Conservation (phyloP, 768 basidiomycete genomes). For the Lyophyllum decastes region DNA sequence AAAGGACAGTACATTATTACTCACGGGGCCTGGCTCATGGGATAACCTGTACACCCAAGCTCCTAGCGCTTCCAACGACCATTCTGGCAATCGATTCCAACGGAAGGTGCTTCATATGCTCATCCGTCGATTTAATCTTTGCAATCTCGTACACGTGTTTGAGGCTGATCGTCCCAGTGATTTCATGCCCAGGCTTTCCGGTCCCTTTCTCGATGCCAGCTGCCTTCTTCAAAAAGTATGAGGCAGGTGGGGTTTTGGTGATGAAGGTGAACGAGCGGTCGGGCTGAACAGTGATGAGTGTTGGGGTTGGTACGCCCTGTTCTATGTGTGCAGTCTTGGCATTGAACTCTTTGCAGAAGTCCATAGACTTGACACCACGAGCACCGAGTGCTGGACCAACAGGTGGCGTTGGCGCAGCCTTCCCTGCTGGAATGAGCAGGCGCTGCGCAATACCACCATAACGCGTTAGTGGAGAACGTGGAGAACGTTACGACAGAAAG, state of each 20-base stretch:
- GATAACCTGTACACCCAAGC: slow-evolving; percentile 87
- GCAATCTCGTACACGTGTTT: slow-evolving; percentile 99
- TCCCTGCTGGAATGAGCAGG: slow-evolving; percentile 87
- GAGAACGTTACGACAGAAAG: slow-evolving; percentile 2
- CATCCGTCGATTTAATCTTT: slow-evolving; percentile 92
- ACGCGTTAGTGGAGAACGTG: slow-evolving; percentile 8
- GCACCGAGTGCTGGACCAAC: slow-evolving; percentile 98
- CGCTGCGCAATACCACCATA: slow-evolving; percentile 47
- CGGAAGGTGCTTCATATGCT: slow-evolving; percentile 82
- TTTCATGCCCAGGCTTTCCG: slow-evolving; percentile 77
- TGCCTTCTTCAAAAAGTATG: slow-evolving; percentile 89
- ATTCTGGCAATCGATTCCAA: slow-evolving; percentile 88
- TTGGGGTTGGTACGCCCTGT: slow-evolving; percentile 85
- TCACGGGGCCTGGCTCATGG: slow-evolving; percentile 50
- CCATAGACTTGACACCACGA: slow-evolving; percentile 98
- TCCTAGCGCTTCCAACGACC: slow-evolving; percentile 86
- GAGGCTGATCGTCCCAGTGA: slow-evolving; percentile 80
- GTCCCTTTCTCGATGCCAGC: slow-evolving; percentile 91
- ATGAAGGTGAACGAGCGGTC: slow-evolving; percentile 95
- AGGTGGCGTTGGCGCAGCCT: slow-evolving; percentile 94
- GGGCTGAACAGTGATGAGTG: slow-evolving; percentile 90
- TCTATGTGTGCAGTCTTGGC: slow-evolving; percentile 90
- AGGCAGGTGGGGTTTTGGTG: slow-evolving; percentile 87
- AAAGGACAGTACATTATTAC: slow-evolving; percentile 19
- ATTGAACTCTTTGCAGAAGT: slow-evolving; percentile 99